phyloP scores from a whole-genome alignment of 345 rosid species.

The Corchorus capsularis region DNA sequence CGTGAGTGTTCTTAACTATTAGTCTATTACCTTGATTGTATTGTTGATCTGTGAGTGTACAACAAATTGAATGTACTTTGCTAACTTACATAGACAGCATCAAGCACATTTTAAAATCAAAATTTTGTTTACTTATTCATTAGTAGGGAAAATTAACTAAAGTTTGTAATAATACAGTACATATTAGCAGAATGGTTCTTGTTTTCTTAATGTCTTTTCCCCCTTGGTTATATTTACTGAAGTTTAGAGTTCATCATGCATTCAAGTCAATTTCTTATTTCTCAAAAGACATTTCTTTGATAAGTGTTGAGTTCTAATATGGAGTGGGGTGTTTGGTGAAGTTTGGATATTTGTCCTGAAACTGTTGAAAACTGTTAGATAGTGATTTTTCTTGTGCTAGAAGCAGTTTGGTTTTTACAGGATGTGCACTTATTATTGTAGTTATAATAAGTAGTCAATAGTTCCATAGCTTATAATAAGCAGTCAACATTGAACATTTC shows the following conservation, averaged over 20 bases:
- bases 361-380: background rate
- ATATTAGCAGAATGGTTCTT: background rate
- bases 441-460: background rate
- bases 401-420: background rate
- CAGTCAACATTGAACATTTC: background rate
- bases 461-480: background rate
- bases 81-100: background rate
- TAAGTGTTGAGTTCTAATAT: background rate
- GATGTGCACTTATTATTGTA: background rate
- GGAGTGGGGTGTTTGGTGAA: background rate
- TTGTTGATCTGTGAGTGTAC: background rate
- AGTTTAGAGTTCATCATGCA: background rate
- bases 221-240: background rate
- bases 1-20: slow-evolving; percentile 56
- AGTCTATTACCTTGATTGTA: background rate
- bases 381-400: background rate
- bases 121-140: background rate
- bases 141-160: background rate
- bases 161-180: background rate
- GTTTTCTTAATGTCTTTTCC: background rate
- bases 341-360: background rate
- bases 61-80: background rate
- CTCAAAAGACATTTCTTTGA: background rate
- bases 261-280: background rate
- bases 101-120: background rate